Conservation (phyloP, 192 early-diverging fungal species). For the Entomortierella beljakovae region DNA sequence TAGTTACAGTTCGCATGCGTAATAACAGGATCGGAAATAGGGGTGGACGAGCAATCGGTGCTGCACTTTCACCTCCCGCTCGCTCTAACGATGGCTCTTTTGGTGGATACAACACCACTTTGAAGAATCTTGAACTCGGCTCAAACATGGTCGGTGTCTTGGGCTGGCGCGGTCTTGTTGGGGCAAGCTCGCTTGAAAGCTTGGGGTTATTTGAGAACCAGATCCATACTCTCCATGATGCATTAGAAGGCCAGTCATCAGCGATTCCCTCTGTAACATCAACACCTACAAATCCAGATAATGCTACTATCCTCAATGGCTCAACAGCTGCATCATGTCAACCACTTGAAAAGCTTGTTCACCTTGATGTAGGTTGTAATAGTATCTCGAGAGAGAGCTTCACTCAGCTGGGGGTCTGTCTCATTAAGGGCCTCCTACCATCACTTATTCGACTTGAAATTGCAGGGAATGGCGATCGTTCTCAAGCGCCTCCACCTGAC, state of each 20-base stretch:
- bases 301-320: slow-evolving; percentile 6
- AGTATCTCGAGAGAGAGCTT: slow-evolving; percentile 52
- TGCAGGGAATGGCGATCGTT: slow-evolving; percentile 60
- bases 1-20: slow-evolving; percentile 54
- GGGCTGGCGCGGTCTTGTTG: slow-evolving; percentile 56
- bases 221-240: slow-evolving; percentile 46
- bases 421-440: slow-evolving; percentile 53
- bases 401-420: slow-evolving; percentile 53
- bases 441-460: slow-evolving; percentile 56
- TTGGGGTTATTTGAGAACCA: slow-evolving; percentile 60
- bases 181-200: slow-evolving; percentile 46
- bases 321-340: not conserved
- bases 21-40: slow-evolving; percentile 58
- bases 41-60: slow-evolving; percentile 48
- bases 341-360: slow-evolving; percentile 23
- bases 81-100: not conserved
- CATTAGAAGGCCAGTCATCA: slow-evolving; percentile 12
- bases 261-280: not conserved
- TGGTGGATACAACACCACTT: slow-evolving; percentile 16
- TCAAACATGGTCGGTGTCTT: slow-evolving; percentile 53
- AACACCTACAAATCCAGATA: not conserved
- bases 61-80: slow-evolving; percentile 8
- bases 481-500: slow-evolving; percentile 11
- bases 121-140: slow-evolving; percentile 55
- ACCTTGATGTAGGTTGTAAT: slow-evolving; percentile 65